phyloP scores from a whole-genome alignment of 2,329 filamentous ascomycete genomes.

The Penicillium sp. region DNA sequence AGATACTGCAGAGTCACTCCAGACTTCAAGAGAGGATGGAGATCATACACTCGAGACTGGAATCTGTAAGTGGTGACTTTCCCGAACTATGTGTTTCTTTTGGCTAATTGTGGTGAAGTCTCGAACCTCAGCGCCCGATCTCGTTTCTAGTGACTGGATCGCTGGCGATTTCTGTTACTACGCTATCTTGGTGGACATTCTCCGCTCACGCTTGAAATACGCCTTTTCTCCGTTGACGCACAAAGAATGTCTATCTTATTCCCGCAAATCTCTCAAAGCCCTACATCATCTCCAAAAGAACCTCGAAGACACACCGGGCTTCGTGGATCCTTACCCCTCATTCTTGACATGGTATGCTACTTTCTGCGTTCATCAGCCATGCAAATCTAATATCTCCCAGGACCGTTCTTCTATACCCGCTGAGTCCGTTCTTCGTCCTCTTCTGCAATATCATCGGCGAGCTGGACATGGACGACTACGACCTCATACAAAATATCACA shows the following conservation, averaged over 20 bases:
- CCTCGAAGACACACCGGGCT: slow-evolving; percentile 11
- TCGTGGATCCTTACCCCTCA: slow-evolving; percentile 18
- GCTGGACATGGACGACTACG: slow-evolving; percentile 20
- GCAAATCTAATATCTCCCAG: neutral
- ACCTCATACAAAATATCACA: slow-evolving; percentile 19
- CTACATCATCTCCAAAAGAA: slow-evolving; percentile 15
- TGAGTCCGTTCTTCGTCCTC: slow-evolving; percentile 27
- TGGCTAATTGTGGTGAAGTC: slow-evolving; percentile 5
- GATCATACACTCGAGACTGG: slow-evolving; percentile 16
- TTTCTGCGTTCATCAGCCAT: neutral
- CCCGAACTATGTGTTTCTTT: neutral
- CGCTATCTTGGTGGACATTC: slow-evolving; percentile 29
- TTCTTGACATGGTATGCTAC: slow-evolving; percentile 20
- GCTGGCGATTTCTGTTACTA: slow-evolving; percentile 27
- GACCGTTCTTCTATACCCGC: slow-evolving; percentile 23
- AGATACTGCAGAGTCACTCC: slow-evolving; percentile 15
- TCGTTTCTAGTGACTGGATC: slow-evolving; percentile 21
- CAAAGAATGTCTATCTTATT: slow-evolving; percentile 23
- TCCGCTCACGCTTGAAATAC: slow-evolving; percentile 24
- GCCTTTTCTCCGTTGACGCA: slow-evolving; percentile 22
- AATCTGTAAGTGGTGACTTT: slow-evolving; percentile 14
- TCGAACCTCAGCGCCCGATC: slow-evolving; percentile 9
- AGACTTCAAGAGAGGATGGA: slow-evolving; percentile 21
- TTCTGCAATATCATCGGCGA: slow-evolving; percentile 29
- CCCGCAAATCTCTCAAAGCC: slow-evolving; percentile 17